Evolutionary conservation across 345 rosid species (phyloP), one percentile per base, ranked within the genome.

Genomic region (Citropsis articulata): DNA sequence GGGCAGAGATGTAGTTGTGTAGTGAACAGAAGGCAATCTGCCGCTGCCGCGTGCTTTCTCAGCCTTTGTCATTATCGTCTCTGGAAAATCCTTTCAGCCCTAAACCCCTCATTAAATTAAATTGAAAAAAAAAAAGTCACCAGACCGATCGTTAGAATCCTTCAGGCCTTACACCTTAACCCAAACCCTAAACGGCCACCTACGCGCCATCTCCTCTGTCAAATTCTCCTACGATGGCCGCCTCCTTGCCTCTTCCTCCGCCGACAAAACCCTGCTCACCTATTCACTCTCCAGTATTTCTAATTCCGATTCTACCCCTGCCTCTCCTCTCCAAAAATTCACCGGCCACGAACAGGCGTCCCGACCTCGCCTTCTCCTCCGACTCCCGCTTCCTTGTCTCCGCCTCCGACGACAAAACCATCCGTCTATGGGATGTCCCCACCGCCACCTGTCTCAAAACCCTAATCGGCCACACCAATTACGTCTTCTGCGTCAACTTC

Each of bases 211-310:
- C 72, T 92, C 98, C 82, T 85, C 97, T 79, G 84, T 92, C 64
- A 96, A 92, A 83, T 96, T 96, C 91, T 96, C 98, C 67, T 73
- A 94, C 78, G 87, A 96, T 75, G 99, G 99, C 78, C 93, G 90
- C 53, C 90, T 94, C 82, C 90, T 96, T 40, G 93, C 91, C 57
- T 90, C 98, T 50, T 85, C 98, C 75, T 90, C 98, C 79, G 92
- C 94, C 78, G 99, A 96, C 84, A 94, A 89, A 80, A 89, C 94
- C 38, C 85, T 94, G 82, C 86, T 85, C 63, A 84, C 91, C 64
- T 94, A 92, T 87, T 67, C 92, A 19, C 83, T 89, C 84, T 83
- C 92, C 84, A 75, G 72, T 35, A 69, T 50, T 71, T 53, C 86
- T 31, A 79, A 80, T 68, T 80, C 84, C 30, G 73, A 84, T 8